Conservation (phyloP, 2,329 filamentous ascomycete genomes). For the Fusarium papillatum region DNA sequence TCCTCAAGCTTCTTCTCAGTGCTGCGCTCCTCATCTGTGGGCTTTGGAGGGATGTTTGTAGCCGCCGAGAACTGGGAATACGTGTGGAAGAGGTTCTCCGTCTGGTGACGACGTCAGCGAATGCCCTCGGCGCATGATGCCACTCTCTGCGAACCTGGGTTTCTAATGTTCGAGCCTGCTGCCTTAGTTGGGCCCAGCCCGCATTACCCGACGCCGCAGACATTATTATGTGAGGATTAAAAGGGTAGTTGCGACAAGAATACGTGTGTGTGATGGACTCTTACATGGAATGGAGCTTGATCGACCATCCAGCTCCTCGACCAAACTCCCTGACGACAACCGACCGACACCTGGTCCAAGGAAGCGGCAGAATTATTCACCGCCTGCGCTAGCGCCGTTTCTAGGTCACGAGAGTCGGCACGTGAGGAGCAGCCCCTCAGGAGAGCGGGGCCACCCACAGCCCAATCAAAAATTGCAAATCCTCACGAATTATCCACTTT, state of each 20-base stretch:
- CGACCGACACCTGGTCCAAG: slow-evolving; percentile 39
- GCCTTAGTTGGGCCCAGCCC: slow-evolving; percentile 94
- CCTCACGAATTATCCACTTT: slow-evolving; percentile 34
- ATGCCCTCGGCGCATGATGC: slow-evolving; percentile 28
- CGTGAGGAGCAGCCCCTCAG: slow-evolving; percentile 38
- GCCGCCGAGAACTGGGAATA: slow-evolving; percentile 94
- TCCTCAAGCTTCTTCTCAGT: slow-evolving; percentile 88
- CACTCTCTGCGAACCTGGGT: slow-evolving; percentile 76
- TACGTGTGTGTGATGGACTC: slow-evolving; percentile 29
- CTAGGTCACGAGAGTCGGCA: slow-evolving; percentile 18
- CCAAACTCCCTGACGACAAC: slow-evolving; percentile 43
- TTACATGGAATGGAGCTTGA: slow-evolving; percentile 14
- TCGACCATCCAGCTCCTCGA: slow-evolving; percentile 23
- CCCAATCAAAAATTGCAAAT: slow-evolving; percentile 51
- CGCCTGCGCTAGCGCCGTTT: slow-evolving; percentile 35
- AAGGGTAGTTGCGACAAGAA: slow-evolving; percentile 10
- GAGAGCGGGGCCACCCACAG: slow-evolving; percentile 4
- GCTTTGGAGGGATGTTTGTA: slow-evolving; percentile 83
- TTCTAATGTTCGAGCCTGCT: slow-evolving; percentile 91
- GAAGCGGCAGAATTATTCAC: slow-evolving; percentile 45
- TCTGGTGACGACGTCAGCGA: slow-evolving; percentile 65
- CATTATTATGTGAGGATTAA: slow-evolving; percentile 54
- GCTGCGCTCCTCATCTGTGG: slow-evolving; percentile 85
- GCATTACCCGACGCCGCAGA: slow-evolving; percentile 65
- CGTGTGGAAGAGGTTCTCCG: slow-evolving; percentile 84